Evolutionary conservation across 2,329 filamentous ascomycete species (phyloP).

Genomic region (Stachybotrys chlorohalonatus): DNA sequence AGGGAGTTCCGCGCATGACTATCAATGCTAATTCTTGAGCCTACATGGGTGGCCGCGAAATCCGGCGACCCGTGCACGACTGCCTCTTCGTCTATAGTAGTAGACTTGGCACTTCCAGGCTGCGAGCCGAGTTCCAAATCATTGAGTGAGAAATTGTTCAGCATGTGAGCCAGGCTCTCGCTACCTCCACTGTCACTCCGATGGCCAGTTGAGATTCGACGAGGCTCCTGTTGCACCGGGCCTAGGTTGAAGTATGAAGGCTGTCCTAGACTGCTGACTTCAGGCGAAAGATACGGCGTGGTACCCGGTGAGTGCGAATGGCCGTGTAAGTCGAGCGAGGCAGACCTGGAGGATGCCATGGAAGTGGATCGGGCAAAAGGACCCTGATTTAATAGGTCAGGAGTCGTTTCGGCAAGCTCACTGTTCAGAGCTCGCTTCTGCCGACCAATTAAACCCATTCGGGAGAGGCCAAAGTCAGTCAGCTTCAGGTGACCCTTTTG

Average conservation of each 20-base stretch:
- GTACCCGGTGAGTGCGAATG: slow-evolving; percentile 65
- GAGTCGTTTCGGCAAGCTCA: slow-evolving; percentile 69
- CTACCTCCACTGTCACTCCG: slow-evolving; percentile 90
- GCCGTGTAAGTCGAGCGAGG: slow-evolving; percentile 81
- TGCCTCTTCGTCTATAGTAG: slow-evolving; percentile 63
- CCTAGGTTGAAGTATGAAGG: slow-evolving; percentile 88
- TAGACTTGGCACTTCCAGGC: slow-evolving; percentile 42
- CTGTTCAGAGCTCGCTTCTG: slow-evolving; percentile 87
- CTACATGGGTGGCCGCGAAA: slow-evolving; percentile 38
- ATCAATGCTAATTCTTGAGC: slow-evolving; percentile 21
- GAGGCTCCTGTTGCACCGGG: slow-evolving; percentile 46
- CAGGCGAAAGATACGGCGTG: slow-evolving; percentile 80
- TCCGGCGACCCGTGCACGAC: slow-evolving; percentile 71
- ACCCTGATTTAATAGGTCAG: slow-evolving; percentile 85
- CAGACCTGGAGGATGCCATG: slow-evolving; percentile 80
- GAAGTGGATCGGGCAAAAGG: slow-evolving; percentile 83
- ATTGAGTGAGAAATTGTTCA: slow-evolving; percentile 67
- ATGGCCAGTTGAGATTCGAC: slow-evolving; percentile 62
- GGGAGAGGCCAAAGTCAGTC: slow-evolving; percentile 93
- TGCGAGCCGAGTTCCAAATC: slow-evolving; percentile 40
- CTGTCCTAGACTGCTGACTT: slow-evolving; percentile 56
- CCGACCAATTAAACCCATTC: slow-evolving; percentile 93
- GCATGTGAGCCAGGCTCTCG: slow-evolving; percentile 74
- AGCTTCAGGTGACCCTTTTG: slow-evolving; percentile 94
- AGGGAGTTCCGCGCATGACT: slow-evolving; percentile 22